Evolutionary conservation across 257 asterid species (phyloP).

Genomic region (Agastache rugosa): DNA sequence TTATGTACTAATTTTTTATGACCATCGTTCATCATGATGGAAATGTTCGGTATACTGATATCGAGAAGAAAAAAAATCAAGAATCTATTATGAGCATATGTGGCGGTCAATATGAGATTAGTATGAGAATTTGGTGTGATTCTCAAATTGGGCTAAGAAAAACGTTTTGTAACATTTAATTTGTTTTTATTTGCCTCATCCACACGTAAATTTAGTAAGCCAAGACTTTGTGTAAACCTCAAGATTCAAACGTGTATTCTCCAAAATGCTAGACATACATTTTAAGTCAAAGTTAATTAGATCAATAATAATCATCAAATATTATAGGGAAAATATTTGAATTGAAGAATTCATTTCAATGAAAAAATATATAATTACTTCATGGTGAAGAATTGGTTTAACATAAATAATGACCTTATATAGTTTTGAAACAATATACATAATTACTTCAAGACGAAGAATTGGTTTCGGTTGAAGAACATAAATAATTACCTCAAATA

Average conservation of each 20-base stretch:
- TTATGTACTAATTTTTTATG: too few species aligned
- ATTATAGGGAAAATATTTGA: background rate
- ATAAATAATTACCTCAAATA: background rate
- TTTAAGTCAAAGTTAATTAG: background rate
- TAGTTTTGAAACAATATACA: background rate
- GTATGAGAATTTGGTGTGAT: background rate
- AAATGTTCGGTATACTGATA: too few species aligned
- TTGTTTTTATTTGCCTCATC: background rate
- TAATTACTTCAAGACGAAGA: background rate
- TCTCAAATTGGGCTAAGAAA: background rate
- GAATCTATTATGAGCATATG: background rate
- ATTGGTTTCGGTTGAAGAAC: background rate
- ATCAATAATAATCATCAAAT: background rate
- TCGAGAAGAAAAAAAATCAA: background rate
- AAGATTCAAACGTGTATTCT: slow-evolving; percentile 24
- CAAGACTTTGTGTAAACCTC: slow-evolving; percentile 22
- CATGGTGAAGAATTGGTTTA: background rate
- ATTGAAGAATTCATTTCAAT: background rate
- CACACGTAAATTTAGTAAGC: slow-evolving; percentile 15
- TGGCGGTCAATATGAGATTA: slow-evolving; percentile 14
- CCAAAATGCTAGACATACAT: background rate
- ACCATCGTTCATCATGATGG: too few species aligned
- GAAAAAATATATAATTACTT: background rate
- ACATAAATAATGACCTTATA: background rate
- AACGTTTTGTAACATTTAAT: background rate